Percentiles rank a stretch among this genome's conserved stretches.
phyloP scores from a whole-genome alignment of 352 stramenopile species.

The Phytopythium helicoides region DNA sequence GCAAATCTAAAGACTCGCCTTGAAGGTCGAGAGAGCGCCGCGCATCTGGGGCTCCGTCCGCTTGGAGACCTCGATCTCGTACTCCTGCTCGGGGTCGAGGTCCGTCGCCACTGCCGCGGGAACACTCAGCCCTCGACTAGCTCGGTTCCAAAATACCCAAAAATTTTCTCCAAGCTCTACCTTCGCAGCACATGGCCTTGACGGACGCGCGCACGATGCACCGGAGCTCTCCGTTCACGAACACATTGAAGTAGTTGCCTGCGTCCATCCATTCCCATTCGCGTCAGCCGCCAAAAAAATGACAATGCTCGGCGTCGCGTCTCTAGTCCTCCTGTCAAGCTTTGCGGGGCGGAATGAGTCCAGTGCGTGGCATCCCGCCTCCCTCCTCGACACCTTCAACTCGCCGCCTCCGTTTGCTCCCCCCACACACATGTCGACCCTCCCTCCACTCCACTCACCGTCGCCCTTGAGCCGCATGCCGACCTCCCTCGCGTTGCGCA shows the following conservation, averaged over 20 bases:
- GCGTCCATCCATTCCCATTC: background rate
- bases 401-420: constrained; percentile 3
- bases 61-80: constrained; percentile 75
- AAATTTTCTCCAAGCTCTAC: constrained; percentile 22
- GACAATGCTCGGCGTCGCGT: background rate
- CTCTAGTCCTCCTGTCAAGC: constrained; percentile 1
- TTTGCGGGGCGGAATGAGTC: constrained; percentile 33
- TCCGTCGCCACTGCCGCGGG: constrained; percentile 68
- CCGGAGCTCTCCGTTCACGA: constrained; percentile 68
- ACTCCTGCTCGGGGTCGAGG: constrained; percentile 46
- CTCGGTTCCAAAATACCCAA: constrained; percentile 5
- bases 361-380: constrained; percentile 27
- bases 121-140: too few species aligned
- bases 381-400: constrained; percentile 13
- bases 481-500: constrained; percentile 54
- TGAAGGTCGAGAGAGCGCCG: constrained; percentile 84
- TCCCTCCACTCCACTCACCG: constrained; percentile 47
- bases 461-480: constrained; percentile 84
- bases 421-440: too few species aligned
- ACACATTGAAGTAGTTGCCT: constrained; percentile 90
- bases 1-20: too few species aligned
- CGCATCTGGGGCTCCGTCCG: constrained; percentile 84
- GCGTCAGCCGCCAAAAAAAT: constrained; percentile 5
- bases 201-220: constrained; percentile 79
- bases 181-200: constrained; percentile 76